A percentile compares a stretch with the other conserved stretches of the same genome.
Evolutionary conservation across 306 rosid species (phyloP).

Genomic region (Castanea sativa): DNA sequence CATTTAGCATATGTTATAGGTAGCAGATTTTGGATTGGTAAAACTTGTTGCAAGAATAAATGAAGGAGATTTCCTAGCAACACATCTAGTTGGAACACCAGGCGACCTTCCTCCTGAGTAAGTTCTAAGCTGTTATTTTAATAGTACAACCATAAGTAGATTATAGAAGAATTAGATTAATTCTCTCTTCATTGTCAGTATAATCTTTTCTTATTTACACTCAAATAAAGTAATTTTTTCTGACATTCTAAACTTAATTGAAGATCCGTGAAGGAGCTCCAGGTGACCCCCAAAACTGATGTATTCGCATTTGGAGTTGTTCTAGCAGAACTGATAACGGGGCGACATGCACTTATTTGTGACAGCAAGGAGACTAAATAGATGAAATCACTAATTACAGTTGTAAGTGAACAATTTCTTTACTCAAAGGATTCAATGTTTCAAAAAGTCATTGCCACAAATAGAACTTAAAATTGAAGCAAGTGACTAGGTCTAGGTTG

Average conservation of each 20-base stretch:
- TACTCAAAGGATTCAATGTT: background rate
- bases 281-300: conserved; percentile 78
- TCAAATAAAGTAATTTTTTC: background rate
- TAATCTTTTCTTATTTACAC: background rate
- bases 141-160: too few relatives aligned
- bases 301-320: conserved; percentile 33
- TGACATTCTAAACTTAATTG: conserved; percentile 7
- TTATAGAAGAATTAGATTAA: background rate
- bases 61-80: conserved; percentile 64
- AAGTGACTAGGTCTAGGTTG: too few relatives aligned
- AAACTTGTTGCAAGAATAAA: conserved; percentile 69
- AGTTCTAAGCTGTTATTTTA: conserved; percentile 18
- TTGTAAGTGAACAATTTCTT: conserved; percentile 44
- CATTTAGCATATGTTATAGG: conserved; percentile 29
- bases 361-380: too few relatives aligned
- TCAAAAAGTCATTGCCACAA: background rate
- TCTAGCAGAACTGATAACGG: too few relatives aligned
- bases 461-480: background rate
- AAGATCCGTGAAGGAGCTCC: conserved; percentile 86
- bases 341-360: too few relatives aligned
- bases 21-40: conserved; percentile 87
- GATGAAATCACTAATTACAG: conserved; percentile 42
- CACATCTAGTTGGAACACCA: conserved; percentile 88
- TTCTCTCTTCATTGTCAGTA: background rate
- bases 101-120: conserved; percentile 98